Conservation (phyloP, 2,329 filamentous ascomycete species). For the Botrytis hyacinthi region DNA sequence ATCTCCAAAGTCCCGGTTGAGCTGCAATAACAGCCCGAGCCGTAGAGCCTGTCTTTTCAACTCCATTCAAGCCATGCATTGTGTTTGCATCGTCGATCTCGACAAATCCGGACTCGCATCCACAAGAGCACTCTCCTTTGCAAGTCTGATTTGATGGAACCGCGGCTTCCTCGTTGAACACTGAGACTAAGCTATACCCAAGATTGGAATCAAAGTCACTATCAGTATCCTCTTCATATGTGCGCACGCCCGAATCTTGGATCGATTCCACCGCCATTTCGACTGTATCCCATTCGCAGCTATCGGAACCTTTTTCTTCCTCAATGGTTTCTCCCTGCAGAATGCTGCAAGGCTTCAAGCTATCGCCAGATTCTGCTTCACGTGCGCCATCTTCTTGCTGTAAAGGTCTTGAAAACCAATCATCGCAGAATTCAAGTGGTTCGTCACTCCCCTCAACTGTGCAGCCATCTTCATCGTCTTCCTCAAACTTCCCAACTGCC, state of each 20-base stretch:
- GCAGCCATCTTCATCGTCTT: background rate
- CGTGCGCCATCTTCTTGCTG: background rate
- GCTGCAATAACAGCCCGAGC: background rate
- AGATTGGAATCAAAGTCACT: background rate
- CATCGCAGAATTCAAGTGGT: conserved; percentile 2
- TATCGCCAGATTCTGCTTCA: background rate
- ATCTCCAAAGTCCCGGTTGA: background rate
- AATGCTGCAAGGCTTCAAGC: background rate
- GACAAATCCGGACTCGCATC: background rate
- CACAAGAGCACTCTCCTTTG: background rate
- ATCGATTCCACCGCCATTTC: background rate
- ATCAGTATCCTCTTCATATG: background rate
- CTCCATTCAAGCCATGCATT: conserved; percentile 4
- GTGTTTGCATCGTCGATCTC: background rate
- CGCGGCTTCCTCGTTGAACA: background rate
- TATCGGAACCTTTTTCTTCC: background rate
- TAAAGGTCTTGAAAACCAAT: background rate
- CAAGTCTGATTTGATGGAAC: background rate
- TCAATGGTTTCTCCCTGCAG: background rate
- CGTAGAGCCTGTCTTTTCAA: background rate
- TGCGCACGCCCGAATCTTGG: background rate
- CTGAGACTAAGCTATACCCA: background rate
- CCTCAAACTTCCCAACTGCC: background rate
- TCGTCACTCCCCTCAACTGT: background rate
- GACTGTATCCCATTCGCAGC: background rate